Evolutionary conservation across 768 basidiomycete genomes (phyloP), one percentile per base, ranked within the genome.

Genomic region (Butyriboletus loyo): DNA sequence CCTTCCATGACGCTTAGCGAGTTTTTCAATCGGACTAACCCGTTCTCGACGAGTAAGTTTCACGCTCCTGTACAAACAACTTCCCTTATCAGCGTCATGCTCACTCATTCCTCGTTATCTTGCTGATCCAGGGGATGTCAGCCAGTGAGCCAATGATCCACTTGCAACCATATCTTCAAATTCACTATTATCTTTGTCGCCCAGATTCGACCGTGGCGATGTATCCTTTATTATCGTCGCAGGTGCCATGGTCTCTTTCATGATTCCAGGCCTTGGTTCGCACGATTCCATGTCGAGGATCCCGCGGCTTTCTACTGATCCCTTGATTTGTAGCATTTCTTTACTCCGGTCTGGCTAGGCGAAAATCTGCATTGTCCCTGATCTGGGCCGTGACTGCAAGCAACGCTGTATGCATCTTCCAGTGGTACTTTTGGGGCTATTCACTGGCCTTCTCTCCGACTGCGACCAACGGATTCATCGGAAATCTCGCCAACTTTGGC

Each of bases 391-490:
- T 87, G 53, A 75, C 80, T 34, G 86, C 85, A 5, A 79, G 82
- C 61, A 89, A 89, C 60, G 87, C 86, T 7, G 75, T 90, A 56
- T 82, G 82, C 56, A 84, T 89, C 52, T 84, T 89, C 67, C 86
- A 88, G 62, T 91, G 89, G 89, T 92, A 80, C 67, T 76, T 85
- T 70, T 86, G 85, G 84, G 86, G 86, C 68, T 95, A 93, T 72
- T 87, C 81, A 1, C 76, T 95, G 30, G 87, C 90, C 1, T 95
- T 95, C 72, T 91, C 89, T 4, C 77, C 84, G 2, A 77, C 86
- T 3, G 84, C 85, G 4, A 85, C 82, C 47, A 86, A 87, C 66
- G 82, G 87, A 30, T 86, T 75, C 72, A 90, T 91, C 53, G 89
- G 89, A 39, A 84, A 95, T 68, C 81, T 97, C 22, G 75, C 75